Conservation (phyloP, 2,329 filamentous ascomycete species). For the Aspergillus floridensis region DNA sequence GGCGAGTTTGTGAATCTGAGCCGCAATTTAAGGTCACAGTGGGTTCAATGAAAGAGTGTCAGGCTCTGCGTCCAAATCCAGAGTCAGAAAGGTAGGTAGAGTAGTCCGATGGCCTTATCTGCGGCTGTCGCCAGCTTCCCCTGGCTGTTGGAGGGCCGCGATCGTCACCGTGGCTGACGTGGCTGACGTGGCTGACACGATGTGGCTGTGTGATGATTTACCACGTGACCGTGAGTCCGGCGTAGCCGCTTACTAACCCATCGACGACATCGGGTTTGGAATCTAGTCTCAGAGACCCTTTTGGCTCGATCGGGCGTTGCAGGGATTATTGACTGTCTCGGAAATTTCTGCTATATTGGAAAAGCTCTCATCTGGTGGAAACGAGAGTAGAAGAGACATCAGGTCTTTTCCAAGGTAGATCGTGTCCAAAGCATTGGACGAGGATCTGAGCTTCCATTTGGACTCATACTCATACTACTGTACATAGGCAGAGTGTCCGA, state of each 20-base stretch:
- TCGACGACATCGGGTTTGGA: neutral
- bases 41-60: neutral
- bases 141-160: slow-evolving; percentile 10
- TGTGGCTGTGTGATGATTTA: slow-evolving; percentile 1
- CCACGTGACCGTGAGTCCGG: slow-evolving; percentile 4
- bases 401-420: no score
- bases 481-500: no score
- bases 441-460: no score
- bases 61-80: neutral
- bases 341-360: no score
- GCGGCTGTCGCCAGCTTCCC: slow-evolving; percentile 7
- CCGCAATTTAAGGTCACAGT: neutral
- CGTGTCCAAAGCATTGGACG: no score
- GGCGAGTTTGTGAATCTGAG: neutral
- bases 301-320: neutral
- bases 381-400: no score
- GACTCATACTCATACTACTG: no score
- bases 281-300: neutral
- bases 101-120: neutral
- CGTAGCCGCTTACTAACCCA: neutral
- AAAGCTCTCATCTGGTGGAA: no score
- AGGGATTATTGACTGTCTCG: neutral
- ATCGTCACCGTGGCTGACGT: slow-evolving; percentile 16
- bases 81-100: neutral
- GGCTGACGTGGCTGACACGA: neutral